Evolutionary conservation across 2,329 filamentous ascomycete species (phyloP).

Genomic region (Beauveria brongniartii): DNA sequence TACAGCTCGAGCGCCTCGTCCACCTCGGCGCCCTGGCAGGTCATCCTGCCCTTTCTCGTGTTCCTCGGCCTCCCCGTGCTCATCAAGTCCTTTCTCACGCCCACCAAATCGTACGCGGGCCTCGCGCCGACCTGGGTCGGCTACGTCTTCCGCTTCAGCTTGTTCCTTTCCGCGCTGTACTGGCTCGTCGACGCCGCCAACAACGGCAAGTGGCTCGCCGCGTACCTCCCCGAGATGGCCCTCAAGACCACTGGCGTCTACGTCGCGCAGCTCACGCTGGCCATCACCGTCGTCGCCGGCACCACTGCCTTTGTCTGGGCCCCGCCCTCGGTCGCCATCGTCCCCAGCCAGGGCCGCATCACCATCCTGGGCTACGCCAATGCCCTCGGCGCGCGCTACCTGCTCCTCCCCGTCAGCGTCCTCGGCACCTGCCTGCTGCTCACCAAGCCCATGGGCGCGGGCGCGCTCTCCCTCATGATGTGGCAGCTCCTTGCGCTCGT

Average conservation of each 20-base stretch:
- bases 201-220: conserved; percentile 70
- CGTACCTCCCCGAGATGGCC: conserved; percentile 41
- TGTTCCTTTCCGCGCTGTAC: conserved; percentile 70
- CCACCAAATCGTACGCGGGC: conserved; percentile 82
- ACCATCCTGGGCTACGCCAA: conserved; percentile 89
- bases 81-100: conserved; percentile 69
- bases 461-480: conserved; percentile 70
- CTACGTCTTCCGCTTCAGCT: conserved; percentile 65
- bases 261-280: conserved; percentile 72
- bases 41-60: conserved; percentile 69
- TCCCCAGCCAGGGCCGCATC: conserved; percentile 49
- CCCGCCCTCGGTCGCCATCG: conserved; percentile 73
- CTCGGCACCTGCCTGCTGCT: conserved; percentile 69
- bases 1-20: conserved; percentile 89
- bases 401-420: conserved; percentile 74
- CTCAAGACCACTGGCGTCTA: conserved; percentile 70
- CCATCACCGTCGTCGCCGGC: conserved; percentile 73
- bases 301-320: conserved; percentile 80
- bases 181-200: conserved; percentile 88
- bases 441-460: conserved; percentile 90
- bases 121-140: conserved; percentile 80
- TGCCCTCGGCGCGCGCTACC: conserved; percentile 82
- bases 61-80: conserved; percentile 64
- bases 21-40: conserved; percentile 85
- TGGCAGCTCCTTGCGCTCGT: conserved; percentile 82